Conservation (phyloP, 352 stramenopile genomes). For the Globisporangium spiculum region DNA sequence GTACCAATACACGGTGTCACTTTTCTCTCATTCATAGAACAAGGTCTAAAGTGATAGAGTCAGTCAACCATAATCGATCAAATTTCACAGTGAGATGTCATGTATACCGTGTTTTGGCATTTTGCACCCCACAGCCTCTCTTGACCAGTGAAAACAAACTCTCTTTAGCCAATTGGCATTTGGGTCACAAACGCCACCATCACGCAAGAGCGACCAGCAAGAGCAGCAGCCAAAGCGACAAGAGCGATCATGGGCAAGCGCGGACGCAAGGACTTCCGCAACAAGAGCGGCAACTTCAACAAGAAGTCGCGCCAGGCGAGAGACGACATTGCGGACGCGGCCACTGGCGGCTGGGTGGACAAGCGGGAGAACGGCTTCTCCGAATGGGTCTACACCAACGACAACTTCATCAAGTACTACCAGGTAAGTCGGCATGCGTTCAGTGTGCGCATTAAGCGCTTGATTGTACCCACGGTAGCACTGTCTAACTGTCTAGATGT, state of each 20-base stretch:
- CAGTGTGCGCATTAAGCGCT: too few relatives aligned
- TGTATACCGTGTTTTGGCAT: slow-evolving; percentile 11
- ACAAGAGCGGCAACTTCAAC: slow-evolving; percentile 37
- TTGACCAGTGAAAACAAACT: slow-evolving; percentile 22
- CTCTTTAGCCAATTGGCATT: slow-evolving; percentile 18
- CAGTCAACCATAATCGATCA: background rate
- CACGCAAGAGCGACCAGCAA: background rate
- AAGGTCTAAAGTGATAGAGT: background rate
- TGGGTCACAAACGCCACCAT: background rate
- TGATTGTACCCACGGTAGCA: too few relatives aligned
- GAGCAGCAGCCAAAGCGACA: slow-evolving; percentile 11
- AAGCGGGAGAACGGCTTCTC: slow-evolving; percentile 79
- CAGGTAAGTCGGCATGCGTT: slow-evolving; percentile 25
- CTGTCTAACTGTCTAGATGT: background rate
- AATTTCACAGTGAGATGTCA: background rate
- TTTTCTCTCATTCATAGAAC: background rate
- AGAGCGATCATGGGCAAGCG: slow-evolving; percentile 43
- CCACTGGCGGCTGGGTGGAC: slow-evolving; percentile 26
- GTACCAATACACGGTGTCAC: background rate
- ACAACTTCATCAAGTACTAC: slow-evolving; percentile 85
- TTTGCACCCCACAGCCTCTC: slow-evolving; percentile 4
- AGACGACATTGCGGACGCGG: slow-evolving; percentile 14
- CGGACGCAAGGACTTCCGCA: slow-evolving; percentile 34
- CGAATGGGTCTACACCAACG: slow-evolving; percentile 88
- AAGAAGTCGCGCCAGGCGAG: slow-evolving; percentile 20